Percentiles rank a stretch among this genome's conserved stretches.
phyloP scores from a whole-genome alignment of 345 rosid species.

The Geranium brycei region DNA sequence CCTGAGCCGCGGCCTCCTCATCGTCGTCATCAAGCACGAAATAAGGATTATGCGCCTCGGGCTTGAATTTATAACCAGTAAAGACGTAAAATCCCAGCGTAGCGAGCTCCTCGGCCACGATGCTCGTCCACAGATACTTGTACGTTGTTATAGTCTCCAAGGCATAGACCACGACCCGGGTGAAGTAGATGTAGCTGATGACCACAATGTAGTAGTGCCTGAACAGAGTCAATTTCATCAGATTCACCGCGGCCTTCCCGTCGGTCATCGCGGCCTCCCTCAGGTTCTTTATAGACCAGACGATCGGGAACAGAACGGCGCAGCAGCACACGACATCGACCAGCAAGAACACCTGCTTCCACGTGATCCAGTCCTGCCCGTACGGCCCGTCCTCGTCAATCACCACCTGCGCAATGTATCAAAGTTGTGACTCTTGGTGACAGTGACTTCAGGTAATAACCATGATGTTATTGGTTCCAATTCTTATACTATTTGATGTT shows the following conservation, averaged over 20 bases:
- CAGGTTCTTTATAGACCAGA: conserved; percentile 72
- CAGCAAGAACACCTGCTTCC: conserved; percentile 76
- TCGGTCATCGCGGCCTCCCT: conserved; percentile 75
- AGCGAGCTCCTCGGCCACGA: conserved; percentile 67
- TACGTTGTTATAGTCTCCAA: conserved; percentile 72
- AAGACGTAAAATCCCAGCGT: conserved; percentile 50
- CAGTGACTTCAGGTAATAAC: no score
- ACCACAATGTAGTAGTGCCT: conserved; percentile 82
- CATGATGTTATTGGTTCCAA: no score
- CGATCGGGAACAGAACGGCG: conserved; percentile 81
- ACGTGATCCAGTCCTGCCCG: conserved; percentile 72
- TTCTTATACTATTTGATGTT: no score
- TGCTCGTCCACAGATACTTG: conserved; percentile 78
- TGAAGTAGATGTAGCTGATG: conserved; percentile 69
- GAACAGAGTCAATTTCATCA: conserved; percentile 67
- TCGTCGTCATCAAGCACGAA: conserved; percentile 74
- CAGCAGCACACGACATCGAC: conserved; percentile 83
- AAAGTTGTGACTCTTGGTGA: no score
- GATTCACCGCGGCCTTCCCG: conserved; percentile 70
- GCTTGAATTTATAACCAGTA: conserved; percentile 83
- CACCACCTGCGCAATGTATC: conserved; percentile 53
- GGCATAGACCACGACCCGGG: conserved; percentile 78
- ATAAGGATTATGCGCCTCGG: conserved; percentile 70
- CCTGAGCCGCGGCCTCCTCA: conserved; percentile 75
- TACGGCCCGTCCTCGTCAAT: conserved; percentile 87